Base-by-base conservation (phyloP, 148 eudicot genomes). In the Nepenthes mirabilis region DNA sequence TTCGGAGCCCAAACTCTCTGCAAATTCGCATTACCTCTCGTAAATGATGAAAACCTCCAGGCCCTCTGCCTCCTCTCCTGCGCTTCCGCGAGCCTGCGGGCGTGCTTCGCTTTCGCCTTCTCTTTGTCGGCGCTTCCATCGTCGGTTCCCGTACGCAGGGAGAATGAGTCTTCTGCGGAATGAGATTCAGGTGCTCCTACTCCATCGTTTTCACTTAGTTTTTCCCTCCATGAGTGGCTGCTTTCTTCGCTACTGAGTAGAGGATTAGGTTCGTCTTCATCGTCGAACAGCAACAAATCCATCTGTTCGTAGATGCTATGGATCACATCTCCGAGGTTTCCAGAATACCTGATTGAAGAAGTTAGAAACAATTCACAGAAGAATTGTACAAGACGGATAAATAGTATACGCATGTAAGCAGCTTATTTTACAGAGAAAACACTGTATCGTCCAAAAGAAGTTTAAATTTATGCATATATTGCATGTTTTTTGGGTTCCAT, bases 1-100 rank as follows among this genome's bases (percentile, higher is more conserved):
- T 88, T 91, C 33, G 96, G 96, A 7, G 96, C 98, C 96, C 94
- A 91, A 33, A 91, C 94, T 73, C 98, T 77, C 71, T 86, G 96
- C 82, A 91, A 66, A 67, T 85, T 95, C 6, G 87, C 84, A 72
- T 70, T 77, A 64, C 81, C 71, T 35, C 90, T 75, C 12, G 80
- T 71, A 52, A 75, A 90, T 57, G 88, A 87, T 33, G 74, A 70
- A 62, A 78, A 73, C 69, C 91, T 78, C 54, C 73, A 68, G 57
- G 94, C 86, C 74, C 80, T 80, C 55, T 82, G 79, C 72, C 96
- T 83, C 71, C 77, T 85, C 68, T 83, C 80, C 14, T 77, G 84
- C 60, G 90, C 98, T 67, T 82, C 90, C 50, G 70, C 72, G 56
- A 86, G 68, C 68, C 70, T 80, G 34, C 67, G 79, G 35, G 72